Conservation (phyloP, 176 grass and related monocot species). For the Hordeum marinum region DNA sequence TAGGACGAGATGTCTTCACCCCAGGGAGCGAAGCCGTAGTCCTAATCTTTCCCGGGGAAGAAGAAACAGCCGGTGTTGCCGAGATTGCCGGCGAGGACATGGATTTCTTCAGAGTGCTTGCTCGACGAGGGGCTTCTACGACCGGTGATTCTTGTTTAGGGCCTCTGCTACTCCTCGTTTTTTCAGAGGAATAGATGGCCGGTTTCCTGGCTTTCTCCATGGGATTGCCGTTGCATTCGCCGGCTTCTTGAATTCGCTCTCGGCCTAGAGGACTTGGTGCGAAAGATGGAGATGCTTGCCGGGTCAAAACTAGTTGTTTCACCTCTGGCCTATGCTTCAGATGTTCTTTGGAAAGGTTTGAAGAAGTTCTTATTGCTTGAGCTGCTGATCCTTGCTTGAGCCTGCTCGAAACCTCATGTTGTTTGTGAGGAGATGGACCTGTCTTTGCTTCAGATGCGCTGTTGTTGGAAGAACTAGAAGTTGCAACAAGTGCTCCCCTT, state of each 20-base stretch:
- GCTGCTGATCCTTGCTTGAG: background rate
- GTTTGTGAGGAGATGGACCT: background rate
- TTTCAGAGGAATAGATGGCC: background rate
- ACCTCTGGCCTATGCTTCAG: background rate
- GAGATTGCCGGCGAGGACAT: slow-evolving; percentile 4
- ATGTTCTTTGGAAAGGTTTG: background rate
- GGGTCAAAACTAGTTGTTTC: background rate
- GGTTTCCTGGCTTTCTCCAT: background rate
- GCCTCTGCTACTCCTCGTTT: background rate
- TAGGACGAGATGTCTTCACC: background rate
- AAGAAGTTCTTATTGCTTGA: background rate
- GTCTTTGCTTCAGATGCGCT: background rate
- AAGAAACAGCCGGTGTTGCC: background rate
- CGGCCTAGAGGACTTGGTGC: background rate
- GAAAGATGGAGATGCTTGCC: background rate
- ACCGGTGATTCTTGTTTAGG: background rate
- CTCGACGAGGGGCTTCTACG: background rate
- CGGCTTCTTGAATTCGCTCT: background rate
- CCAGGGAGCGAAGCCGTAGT: background rate
- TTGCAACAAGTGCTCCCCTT: background rate
- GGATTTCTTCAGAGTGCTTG: slow-evolving; percentile 7
- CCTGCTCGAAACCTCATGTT: background rate
- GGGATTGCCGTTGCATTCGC: background rate
- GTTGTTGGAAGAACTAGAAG: background rate
- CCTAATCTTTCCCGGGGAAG: background rate